A percentile compares a stretch with the other conserved stretches of the same genome.
Conservation (phyloP, 148 eudicot species). For the Suaeda aralocaspica region DNA sequence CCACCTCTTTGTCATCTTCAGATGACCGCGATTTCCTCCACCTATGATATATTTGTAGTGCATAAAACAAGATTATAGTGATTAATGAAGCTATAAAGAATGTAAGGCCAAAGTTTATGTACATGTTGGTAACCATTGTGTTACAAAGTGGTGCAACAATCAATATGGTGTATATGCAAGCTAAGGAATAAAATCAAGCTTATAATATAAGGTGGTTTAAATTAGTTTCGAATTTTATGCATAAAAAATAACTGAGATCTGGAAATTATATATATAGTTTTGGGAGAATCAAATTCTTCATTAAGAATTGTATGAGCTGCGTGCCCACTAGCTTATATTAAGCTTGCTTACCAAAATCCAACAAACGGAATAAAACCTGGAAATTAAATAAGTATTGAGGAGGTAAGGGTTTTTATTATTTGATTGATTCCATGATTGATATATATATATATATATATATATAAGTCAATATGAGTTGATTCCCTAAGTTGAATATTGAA, state of each 20-base stretch:
- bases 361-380: conserved; percentile 9
- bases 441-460: too few species aligned
- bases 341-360: not conserved
- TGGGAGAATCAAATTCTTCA: conserved; percentile 12
- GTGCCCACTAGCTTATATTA: too few species aligned
- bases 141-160: too few species aligned
- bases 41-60: conserved; percentile 7
- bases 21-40: not conserved
- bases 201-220: not conserved
- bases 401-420: not conserved
- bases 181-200: not conserved
- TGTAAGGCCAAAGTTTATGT: conserved; percentile 5
- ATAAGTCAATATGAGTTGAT: too few species aligned
- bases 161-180: too few species aligned
- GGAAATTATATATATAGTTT: not conserved
- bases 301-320: conserved; percentile 5
- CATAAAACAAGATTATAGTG: not conserved
- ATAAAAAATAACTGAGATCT: conserved; percentile 12
- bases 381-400: conserved; percentile 1
- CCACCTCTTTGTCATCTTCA: conserved; percentile 1
- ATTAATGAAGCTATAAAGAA: conserved; percentile 3
- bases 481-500: too few species aligned
- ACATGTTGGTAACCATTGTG: conserved; percentile 20
- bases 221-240: not conserved
- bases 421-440: not conserved